phyloP scores from a whole-genome alignment of 352 stramenopile species.

The Phytophthora sansomeana region DNA sequence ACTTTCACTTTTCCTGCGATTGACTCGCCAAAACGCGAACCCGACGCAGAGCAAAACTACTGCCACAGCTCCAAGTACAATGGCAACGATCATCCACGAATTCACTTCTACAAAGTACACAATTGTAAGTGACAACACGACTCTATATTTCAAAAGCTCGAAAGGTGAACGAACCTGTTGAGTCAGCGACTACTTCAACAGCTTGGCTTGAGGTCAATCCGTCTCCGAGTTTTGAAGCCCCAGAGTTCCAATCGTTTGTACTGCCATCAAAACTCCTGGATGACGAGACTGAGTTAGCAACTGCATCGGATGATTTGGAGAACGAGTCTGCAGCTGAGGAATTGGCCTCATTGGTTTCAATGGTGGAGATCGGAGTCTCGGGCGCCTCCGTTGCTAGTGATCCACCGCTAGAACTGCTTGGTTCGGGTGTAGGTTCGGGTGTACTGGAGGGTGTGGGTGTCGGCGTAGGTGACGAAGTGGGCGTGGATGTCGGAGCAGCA shows the following conservation, averaged over 20 bases:
- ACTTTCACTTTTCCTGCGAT: slow-evolving; percentile 8
- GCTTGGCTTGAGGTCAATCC: slow-evolving; percentile 20
- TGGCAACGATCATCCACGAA: slow-evolving; percentile 27
- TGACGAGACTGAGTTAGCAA: slow-evolving; percentile 1
- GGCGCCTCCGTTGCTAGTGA: slow-evolving; percentile 1
- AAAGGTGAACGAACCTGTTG: slow-evolving; percentile 9
- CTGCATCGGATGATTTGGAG: slow-evolving; percentile 21
- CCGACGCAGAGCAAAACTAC: slow-evolving; percentile 19
- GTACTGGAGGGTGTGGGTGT: slow-evolving; percentile 12
- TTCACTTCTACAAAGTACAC: not conserved
- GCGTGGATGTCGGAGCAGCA: not conserved
- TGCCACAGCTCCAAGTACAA: slow-evolving; percentile 17
- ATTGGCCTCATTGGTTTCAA: slow-evolving; percentile 5
- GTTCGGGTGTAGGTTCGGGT: slow-evolving; percentile 13
- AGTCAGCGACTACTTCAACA: not conserved
- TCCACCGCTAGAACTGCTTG: slow-evolving; percentile 12
- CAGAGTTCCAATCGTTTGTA: slow-evolving; percentile 12
- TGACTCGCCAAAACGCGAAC: slow-evolving; percentile 10
- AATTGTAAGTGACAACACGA: not conserved
- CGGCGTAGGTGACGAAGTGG: slow-evolving; percentile 12
- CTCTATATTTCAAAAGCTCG: not conserved
- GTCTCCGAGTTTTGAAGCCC: slow-evolving; percentile 7
- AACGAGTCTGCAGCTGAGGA: slow-evolving; percentile 6
- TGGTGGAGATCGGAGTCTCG: slow-evolving; percentile 15
- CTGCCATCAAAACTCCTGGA: slow-evolving; percentile 15